Evolutionary conservation across 225 moss, liverwort and hornwort genomes (phyloP), one percentile per base, ranked within the genome.

Genomic region (Marchantia polymorpha): DNA sequence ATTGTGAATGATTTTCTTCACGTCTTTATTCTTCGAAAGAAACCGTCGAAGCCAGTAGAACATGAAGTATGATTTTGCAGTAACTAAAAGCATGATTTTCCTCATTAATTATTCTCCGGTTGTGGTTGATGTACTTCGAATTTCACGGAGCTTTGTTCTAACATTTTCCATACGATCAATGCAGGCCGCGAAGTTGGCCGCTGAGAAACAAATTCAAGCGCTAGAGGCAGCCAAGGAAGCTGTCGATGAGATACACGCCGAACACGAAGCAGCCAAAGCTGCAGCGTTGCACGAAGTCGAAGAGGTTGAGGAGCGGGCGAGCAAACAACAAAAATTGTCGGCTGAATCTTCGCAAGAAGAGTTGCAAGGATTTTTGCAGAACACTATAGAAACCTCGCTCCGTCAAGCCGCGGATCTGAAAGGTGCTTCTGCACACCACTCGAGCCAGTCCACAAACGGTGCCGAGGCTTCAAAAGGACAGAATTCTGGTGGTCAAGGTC

Each of bases 171-270:
- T 30, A 2, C 8, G 16, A 61, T 23, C 6, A 11, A 67, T 31
- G 6, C 16, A 67, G 67, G 67, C 67, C 10, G 67, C 67, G 29
- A 67, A 67, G 23, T 67, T 67, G 67, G 67, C 67, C 27, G 67
- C 14, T 12, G 67, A 67, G 67, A 67, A 67, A 10, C 67, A 67
- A 26, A 27, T 31, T 2, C 10, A 67, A 67, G 67, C 67, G 3
- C 30, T 30, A 30, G 67, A 3, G 13, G 67, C 67, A 14, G 29
- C 67, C 30, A 67, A 67, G 67, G 67, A 67, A 31, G 67, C 67
- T 31, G 25, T 2, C 30, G 67, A 67, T 12, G 67, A 30, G 16
- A 67, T 67, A 8, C 30, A 30, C 10, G 67, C 67, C n/a, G 67
- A 67, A 25, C 67, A 17, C 23, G 67, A 30, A 67, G 67, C 67